A percentile compares a stretch with the other conserved stretches of the same genome.
These are phyloP conservation scores for Boechera divaricarpa DNA, from an alignment of 345 rosid species.

Conservation along the genomic window DNA sequence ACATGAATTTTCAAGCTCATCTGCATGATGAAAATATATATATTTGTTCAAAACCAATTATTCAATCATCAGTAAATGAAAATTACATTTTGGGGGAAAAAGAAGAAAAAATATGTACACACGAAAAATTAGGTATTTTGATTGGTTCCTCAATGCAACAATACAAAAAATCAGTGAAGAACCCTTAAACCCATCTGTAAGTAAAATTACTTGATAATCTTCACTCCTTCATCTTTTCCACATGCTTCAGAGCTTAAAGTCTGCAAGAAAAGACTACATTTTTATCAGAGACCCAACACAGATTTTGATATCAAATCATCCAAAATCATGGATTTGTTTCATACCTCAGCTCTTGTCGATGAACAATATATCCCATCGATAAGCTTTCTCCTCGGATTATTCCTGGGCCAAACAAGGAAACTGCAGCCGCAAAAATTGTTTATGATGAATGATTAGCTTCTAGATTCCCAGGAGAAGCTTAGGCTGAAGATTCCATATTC, in stretches of 20 bases:
- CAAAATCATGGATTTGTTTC: constrained; percentile 6
- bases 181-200: constrained; percentile 21
- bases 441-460: constrained; percentile 1
- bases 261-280: constrained; percentile 34
- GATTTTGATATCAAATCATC: constrained; percentile 1
- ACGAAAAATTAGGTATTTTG: constrained; percentile 8
- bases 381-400: constrained; percentile 28
- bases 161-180: constrained; percentile 35
- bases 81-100: constrained; percentile 5
- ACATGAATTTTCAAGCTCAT: background rate
- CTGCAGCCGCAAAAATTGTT: background rate
- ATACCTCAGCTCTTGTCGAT: constrained; percentile 34
- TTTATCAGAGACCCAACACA: constrained; percentile 17
- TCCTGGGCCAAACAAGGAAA: background rate
- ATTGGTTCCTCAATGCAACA: constrained; percentile 38
- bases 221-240: constrained; percentile 25
- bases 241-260: constrained; percentile 26
- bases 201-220: constrained; percentile 5
- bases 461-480: constrained; percentile 24
- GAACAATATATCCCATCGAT: background rate
- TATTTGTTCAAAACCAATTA: background rate
- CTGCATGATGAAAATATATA: background rate
- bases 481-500: constrained; percentile 9
- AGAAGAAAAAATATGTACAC: background rate
- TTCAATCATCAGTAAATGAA: constrained; percentile 1